Evolutionary conservation across 2,329 filamentous ascomycete genomes (phyloP), one percentile per base, ranked within the genome.

Genomic region (Rugonectria rugulosa): DNA sequence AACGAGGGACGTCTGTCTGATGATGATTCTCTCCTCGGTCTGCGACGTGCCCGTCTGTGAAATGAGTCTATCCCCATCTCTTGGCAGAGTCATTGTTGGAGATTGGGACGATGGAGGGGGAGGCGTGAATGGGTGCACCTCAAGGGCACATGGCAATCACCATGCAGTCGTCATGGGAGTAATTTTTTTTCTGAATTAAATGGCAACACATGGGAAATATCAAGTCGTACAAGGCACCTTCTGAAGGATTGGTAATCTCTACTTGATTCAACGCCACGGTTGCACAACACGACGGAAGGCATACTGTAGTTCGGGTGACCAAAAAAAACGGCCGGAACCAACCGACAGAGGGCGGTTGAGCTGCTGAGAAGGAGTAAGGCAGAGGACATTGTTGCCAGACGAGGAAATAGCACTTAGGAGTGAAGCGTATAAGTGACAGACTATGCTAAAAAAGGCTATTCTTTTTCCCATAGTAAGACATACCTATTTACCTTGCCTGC

Each of bases 191-290:
- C 23, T 34, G 51, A 43, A 44, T 31, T 29, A 9, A 24, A 50
- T 20, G 34, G 24, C 32, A 40, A 20, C 34, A 34, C 24, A 50
- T 49, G 41, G 36, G 34, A 57, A 29, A 34, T 37, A 41, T 14
- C 20, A 5, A 36, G 61, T 59, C 54, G 32, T 55, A 63, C 53
- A 27, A 48, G 21, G 19, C 23, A 29, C 41, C n/a, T n/a, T 42
- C 27, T 41, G 38, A 60, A 24, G 32, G 56, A 66, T 63, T 67
- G 53, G 48, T 44, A 34, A 44, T 60, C 47, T 21, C 60, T 38
- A 20, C 27, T 51, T 58, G 53, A 50, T 44, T 52, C 50, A 51
- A 51, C 44, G 43, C 50, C 53, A 55, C 58, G 40, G 60, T 66
- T 7, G 53, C 36, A 66, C 63, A 36, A 42, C 47, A 53, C 53